Conservation (phyloP, 179 eudicot species). For the Spinacia oleracea region DNA sequence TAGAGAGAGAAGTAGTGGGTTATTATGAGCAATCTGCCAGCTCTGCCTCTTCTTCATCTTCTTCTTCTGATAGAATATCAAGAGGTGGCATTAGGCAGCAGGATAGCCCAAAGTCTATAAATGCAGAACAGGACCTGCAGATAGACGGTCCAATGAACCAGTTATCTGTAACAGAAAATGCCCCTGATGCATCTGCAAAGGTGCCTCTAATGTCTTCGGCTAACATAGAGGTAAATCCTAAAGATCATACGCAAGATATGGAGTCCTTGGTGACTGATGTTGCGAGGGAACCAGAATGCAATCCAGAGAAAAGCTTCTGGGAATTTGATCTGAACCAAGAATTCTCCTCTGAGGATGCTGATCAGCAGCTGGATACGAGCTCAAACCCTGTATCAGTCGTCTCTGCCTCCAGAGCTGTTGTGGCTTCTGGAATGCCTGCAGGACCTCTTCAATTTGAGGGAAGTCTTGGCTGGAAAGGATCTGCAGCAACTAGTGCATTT, state of each 20-base stretch:
- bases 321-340: constrained; percentile 79
- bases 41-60: constrained; percentile 39
- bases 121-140: constrained; percentile 34
- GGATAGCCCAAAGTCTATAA: constrained; percentile 44
- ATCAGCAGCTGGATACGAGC: constrained; percentile 34
- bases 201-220: constrained; percentile 30
- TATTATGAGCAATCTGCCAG: constrained; percentile 57
- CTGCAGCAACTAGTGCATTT: constrained; percentile 92
- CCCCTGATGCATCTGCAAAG: constrained; percentile 32
- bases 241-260: constrained; percentile 40
- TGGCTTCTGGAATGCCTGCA: constrained; percentile 52
- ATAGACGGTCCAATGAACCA: constrained; percentile 35
- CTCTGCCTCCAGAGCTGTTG: constrained; percentile 72
- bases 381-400: constrained; percentile 55
- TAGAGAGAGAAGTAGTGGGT: constrained; percentile 66
- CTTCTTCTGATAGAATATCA: constrained; percentile 40
- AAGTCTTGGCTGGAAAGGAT: constrained; percentile 85
- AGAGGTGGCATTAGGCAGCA: constrained; percentile 30
- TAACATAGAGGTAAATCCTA: constrained; percentile 31
- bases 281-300: constrained; percentile 40
- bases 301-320: constrained; percentile 35
- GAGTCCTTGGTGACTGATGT: constrained; percentile 47
- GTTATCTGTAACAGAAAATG: constrained; percentile 29
- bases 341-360: constrained; percentile 56
- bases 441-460: constrained; percentile 80